phyloP scores from a whole-genome alignment of 768 basidiomycete species.

The Boletus eberwhitei region DNA sequence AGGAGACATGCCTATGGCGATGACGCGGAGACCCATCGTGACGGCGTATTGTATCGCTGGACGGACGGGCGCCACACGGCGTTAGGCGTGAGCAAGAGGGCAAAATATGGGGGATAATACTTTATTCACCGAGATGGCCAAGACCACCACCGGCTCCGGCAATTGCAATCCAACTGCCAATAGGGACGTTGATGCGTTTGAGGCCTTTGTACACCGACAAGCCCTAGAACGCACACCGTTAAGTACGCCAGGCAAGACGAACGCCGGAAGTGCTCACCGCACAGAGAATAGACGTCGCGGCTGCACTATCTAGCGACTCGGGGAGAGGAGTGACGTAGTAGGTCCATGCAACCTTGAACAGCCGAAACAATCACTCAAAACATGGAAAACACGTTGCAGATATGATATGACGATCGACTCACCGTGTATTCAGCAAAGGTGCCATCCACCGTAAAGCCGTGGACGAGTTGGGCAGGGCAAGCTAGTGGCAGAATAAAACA shows the following conservation, averaged over 20 bases:
- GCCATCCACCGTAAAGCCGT: conserved; percentile 44
- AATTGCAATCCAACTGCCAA: conserved; percentile 41
- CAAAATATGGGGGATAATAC: background rate
- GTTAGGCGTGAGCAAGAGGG: background rate
- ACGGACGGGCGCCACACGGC: background rate
- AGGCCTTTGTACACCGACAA: conserved; percentile 48
- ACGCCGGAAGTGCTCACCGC: conserved; percentile 28
- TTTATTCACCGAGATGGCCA: conserved; percentile 37
- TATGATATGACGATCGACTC: background rate
- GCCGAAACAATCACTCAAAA: background rate
- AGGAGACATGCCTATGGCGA: conserved; percentile 37
- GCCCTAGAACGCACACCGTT: conserved; percentile 16
- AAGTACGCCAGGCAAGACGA: background rate
- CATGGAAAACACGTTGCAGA: background rate
- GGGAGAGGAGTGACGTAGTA: conserved; percentile 46
- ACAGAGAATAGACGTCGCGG: conserved; percentile 45
- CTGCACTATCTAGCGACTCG: conserved; percentile 35
- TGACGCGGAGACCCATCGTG: conserved; percentile 40
- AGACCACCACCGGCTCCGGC: conserved; percentile 41
- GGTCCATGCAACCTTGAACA: conserved; percentile 31
- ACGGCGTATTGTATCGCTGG: conserved; percentile 45
- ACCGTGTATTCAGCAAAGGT: conserved; percentile 41
- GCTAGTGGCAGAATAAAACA: conserved; percentile 6
- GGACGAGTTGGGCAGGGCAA: conserved; percentile 1
- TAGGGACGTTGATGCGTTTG: conserved; percentile 32